Percentiles rank a stretch among this genome's conserved stretches.
Conservation (phyloP, 2,329 filamentous ascomycete species). For the Aspergillus tanneri region DNA sequence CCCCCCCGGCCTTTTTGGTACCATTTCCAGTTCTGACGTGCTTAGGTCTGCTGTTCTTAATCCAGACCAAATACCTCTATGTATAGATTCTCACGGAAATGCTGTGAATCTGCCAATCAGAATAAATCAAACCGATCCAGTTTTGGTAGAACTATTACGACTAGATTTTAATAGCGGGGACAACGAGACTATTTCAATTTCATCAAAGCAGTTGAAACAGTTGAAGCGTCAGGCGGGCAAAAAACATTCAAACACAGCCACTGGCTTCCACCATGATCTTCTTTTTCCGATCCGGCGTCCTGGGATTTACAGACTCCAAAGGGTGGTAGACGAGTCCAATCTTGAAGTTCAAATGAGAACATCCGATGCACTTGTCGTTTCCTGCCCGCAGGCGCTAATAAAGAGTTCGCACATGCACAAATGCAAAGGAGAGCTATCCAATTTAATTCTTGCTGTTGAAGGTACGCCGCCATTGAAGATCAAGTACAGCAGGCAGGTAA, state of each 20-base stretch:
- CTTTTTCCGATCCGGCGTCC: constrained; percentile 77
- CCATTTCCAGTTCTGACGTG: constrained; percentile 26
- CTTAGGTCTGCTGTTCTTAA: constrained; percentile 79
- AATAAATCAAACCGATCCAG: constrained; percentile 90
- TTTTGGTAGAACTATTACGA: constrained; percentile 83
- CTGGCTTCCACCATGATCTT: constrained; percentile 63
- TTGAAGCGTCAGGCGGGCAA: constrained; percentile 71
- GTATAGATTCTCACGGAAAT: constrained; percentile 65
- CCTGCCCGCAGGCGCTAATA: constrained; percentile 78
- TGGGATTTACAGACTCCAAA: constrained; percentile 80
- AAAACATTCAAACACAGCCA: constrained; percentile 48
- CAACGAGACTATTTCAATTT: constrained; percentile 77
- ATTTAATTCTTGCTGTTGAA: constrained; percentile 76
- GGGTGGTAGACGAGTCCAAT: constrained; percentile 89
- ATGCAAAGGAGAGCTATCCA: constrained; percentile 84
- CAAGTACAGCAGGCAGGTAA: constrained; percentile 85
- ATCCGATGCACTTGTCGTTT: constrained; percentile 78
- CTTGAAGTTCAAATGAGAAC: constrained; percentile 78
- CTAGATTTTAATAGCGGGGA: constrained; percentile 77
- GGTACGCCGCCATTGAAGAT: constrained; percentile 91
- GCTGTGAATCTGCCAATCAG: constrained; percentile 73
- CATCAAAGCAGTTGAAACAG: constrained; percentile 69
- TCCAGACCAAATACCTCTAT: constrained; percentile 75
- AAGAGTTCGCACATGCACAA: constrained; percentile 64
- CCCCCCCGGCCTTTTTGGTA: neutral